Evolutionary conservation across 2,329 filamentous ascomycete genomes (phyloP), one percentile per base, ranked within the genome.

Genomic region (Ceratocystis alfenasii): DNA sequence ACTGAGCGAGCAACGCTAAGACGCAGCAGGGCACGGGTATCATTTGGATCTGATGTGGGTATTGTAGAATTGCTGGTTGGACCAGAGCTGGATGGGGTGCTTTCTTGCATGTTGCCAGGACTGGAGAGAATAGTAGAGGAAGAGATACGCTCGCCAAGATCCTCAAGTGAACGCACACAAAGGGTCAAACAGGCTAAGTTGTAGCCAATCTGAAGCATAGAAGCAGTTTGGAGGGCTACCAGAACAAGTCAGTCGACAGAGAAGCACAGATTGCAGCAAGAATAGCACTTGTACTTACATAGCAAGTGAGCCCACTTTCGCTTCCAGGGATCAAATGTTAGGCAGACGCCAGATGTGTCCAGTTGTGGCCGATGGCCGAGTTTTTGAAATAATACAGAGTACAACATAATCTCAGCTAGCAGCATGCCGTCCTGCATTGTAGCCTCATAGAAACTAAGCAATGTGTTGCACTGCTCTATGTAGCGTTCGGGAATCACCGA

Each of bases 351-450:
- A 20, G 71, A 71, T 36, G 72, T 70, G 41, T 72, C 71, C 0
- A 74, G 70, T 55, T 72, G 73, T 3, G 73, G 69, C 62, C 73
- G 70, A 41, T 72, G 69, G 28, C 71, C 68, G 8, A 76, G 66
- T 65, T 76, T 75, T 41, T 75, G 70, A 53, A 76, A 75, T 1
- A 77, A 69, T 1, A 70, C 69, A 5, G 74, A 73, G 62, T 76
- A 77, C 1, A 77, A 68, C 61, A 73, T 70, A 22, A 76, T 75
- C 63, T 77, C 75, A 1, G 76, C 75, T 7, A 75, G 72, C 0
- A 77, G 70, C 74, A 77, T 76, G 1, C 73, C 74, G 41, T 77
- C 76, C 41, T 75, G 74, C 71, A 77, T 76, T 2, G 76, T 76
- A 2, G 75, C 74, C 57, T 75, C 73, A 59, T 76, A 75, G 65